Evolutionary conservation across 345 rosid genomes (phyloP).

Genomic region (Erodium maritimum): DNA sequence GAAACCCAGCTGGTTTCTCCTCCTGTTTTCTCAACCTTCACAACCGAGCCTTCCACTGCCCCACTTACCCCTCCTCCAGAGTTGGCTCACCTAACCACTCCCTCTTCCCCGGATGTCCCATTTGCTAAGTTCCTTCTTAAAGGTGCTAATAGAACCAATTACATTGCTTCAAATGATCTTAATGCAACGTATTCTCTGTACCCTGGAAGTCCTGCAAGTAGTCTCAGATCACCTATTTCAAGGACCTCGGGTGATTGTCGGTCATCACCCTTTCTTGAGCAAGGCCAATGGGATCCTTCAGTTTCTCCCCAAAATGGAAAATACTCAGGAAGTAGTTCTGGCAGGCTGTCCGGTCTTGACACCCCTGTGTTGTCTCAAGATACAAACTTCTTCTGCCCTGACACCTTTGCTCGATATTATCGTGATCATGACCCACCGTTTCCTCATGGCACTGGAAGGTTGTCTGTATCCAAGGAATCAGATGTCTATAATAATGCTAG

Average conservation of each 20-base stretch:
- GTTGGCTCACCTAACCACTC: constrained; percentile 89
- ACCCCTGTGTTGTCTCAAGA: constrained; percentile 40
- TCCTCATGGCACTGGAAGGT: constrained; percentile 78
- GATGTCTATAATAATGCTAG: constrained; percentile 40
- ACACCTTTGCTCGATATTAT: constrained; percentile 79
- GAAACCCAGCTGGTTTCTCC: constrained; percentile 93
- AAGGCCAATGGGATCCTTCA: constrained; percentile 64
- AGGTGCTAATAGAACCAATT: constrained; percentile 37
- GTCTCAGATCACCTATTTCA: constrained; percentile 65
- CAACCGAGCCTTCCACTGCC: constrained; percentile 96
- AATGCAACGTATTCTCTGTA: constrained; percentile 63
- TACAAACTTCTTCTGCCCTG: constrained; percentile 91
- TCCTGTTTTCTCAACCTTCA: constrained; percentile 87
- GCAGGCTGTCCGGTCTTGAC: constrained; percentile 43
- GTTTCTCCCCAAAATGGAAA: constrained; percentile 59
- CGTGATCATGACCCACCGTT: constrained; percentile 70
- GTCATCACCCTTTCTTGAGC: constrained; percentile 67
- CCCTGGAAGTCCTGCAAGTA: constrained; percentile 84
- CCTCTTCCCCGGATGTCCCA: constrained; percentile 95
- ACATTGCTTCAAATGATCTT: constrained; percentile 47
- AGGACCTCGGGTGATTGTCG: constrained; percentile 46
- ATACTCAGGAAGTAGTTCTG: constrained; percentile 53
- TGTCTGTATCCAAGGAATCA: constrained; percentile 83
- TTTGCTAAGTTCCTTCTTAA: constrained; percentile 75
- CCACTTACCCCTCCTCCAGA: constrained; percentile 95